Percentiles rank a stretch among this genome's conserved stretches.
phyloP scores from a whole-genome alignment of 1,284 basidiomycete genomes.

The Heterobasidion irregulare region DNA sequence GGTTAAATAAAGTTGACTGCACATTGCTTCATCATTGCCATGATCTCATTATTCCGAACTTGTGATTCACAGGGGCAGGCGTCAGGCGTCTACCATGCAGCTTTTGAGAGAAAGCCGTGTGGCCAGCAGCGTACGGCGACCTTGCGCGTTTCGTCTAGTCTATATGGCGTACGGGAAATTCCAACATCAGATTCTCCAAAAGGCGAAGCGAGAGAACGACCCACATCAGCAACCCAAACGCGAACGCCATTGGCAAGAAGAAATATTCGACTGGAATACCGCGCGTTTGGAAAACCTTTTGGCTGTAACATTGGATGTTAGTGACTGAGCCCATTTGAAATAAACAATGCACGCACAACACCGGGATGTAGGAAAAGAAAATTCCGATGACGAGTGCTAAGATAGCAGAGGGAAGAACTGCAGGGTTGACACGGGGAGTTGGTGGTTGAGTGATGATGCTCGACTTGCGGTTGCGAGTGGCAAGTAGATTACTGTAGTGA shows the following conservation, averaged over 20 bases:
- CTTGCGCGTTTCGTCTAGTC: no score
- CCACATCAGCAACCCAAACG: slow-evolving; percentile 22
- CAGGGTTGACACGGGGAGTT: slow-evolving; percentile 32
- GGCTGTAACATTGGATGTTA: slow-evolving; percentile 3
- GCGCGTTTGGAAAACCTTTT: neutral
- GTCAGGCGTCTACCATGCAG: no score
- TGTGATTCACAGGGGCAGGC: no score
- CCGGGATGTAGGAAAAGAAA: slow-evolving; percentile 48
- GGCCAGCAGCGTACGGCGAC: no score
- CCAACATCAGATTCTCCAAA: neutral
- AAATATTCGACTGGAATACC: slow-evolving; percentile 33
- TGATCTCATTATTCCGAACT: no score
- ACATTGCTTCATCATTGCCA: no score
- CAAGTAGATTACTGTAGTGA: slow-evolving; percentile 33
- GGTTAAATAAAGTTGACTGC: no score
- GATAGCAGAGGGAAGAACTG: slow-evolving; percentile 39
- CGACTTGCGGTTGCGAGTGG: slow-evolving; percentile 40
- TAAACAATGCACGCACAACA: slow-evolving; percentile 20
- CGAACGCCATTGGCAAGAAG: slow-evolving; percentile 37
- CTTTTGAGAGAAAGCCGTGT: no score
- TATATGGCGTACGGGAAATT: no score
- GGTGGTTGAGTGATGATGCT: slow-evolving; percentile 32
- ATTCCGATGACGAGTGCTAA: slow-evolving; percentile 34
- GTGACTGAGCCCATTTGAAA: slow-evolving; percentile 2
- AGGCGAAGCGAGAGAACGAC: slow-evolving; percentile 2